Percentiles rank a stretch among this genome's conserved stretches.
Conservation (phyloP, 23 red algal species). For the Cyanidioschyzon merolae region DNA sequence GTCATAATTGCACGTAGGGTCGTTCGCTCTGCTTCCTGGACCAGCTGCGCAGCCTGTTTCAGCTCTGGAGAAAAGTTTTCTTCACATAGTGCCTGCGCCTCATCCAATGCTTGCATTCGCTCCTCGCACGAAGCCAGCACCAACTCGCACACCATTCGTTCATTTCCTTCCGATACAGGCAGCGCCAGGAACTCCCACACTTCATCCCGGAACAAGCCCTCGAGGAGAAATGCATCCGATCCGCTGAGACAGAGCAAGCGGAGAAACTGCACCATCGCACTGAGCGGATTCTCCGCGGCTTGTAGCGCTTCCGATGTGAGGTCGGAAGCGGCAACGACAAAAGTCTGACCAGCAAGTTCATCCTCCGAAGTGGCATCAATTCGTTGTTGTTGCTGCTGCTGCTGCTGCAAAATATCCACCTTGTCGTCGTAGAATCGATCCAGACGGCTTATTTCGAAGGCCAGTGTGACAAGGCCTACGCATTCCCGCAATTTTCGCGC, state of each 20-base stretch:
- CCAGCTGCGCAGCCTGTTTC: conserved; percentile 25
- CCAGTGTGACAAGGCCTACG: neutral
- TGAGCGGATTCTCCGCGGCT: conserved; percentile 24
- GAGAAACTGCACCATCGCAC: conserved; percentile 55
- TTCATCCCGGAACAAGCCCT: conserved; percentile 72
- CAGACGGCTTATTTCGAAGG: conserved; percentile 41
- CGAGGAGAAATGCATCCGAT: conserved; percentile 61
- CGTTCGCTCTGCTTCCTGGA: conserved; percentile 40
- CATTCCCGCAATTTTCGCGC: neutral
- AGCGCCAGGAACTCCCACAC: conserved; percentile 64
- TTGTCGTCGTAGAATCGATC: conserved; percentile 88
- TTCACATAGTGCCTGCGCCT: neutral
- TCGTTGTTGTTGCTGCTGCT: conserved; percentile 12
- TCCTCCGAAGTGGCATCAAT: neutral
- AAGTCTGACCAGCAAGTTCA: conserved; percentile 12
- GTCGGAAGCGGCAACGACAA: conserved; percentile 31
- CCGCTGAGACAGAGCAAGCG: conserved; percentile 59
- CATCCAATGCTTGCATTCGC: conserved; percentile 34
- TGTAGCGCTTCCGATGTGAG: neutral
- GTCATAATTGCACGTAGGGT: conserved; percentile 28
- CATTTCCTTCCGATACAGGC: conserved; percentile 67
- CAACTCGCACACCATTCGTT: conserved; percentile 47
- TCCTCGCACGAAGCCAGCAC: conserved; percentile 61
- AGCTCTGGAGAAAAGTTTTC: neutral
- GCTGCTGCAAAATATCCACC: conserved; percentile 44